These are phyloP conservation scores for Gossypium anomalum DNA, from an alignment of 345 rosid species.

Conservation along the genomic window DNA sequence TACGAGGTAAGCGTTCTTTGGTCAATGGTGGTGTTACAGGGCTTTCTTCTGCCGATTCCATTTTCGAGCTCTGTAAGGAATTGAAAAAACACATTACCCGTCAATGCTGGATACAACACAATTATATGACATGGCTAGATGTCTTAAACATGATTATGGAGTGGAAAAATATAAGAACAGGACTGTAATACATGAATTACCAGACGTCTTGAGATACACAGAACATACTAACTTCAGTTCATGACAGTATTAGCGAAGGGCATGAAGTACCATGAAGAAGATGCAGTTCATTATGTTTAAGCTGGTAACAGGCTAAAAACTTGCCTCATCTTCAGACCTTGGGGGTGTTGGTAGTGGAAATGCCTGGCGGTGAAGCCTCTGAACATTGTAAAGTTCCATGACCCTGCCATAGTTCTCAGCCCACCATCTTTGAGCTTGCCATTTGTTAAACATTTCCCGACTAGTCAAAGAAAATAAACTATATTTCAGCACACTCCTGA, in stretches of 20 bases:
- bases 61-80: constrained; percentile 50
- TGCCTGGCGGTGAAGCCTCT: constrained; percentile 91
- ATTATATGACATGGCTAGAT: too few species aligned
- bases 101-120: too few species aligned
- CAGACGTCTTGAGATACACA: too few species aligned
- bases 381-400: constrained; percentile 97
- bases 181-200: too few species aligned
- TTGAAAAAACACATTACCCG: neutral
- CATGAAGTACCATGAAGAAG: too few species aligned
- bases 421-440: constrained; percentile 99
- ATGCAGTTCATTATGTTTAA: neutral
- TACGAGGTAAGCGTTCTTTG: constrained; percentile 76
- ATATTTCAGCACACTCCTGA: constrained; percentile 19
- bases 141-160: too few species aligned
- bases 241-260: too few species aligned
- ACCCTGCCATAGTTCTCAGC: constrained; percentile 92
- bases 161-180: too few species aligned
- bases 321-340: constrained; percentile 92
- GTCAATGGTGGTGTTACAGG: constrained; percentile 78
- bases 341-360: constrained; percentile 90
- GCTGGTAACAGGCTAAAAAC: neutral
- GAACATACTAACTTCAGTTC: too few species aligned
- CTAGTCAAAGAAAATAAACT: constrained; percentile 39
- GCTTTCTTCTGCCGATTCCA: constrained; percentile 75
- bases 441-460: constrained; percentile 92